Base-by-base conservation (phyloP, 805 yeast species). In the Metschnikowia orientalis region DNA sequence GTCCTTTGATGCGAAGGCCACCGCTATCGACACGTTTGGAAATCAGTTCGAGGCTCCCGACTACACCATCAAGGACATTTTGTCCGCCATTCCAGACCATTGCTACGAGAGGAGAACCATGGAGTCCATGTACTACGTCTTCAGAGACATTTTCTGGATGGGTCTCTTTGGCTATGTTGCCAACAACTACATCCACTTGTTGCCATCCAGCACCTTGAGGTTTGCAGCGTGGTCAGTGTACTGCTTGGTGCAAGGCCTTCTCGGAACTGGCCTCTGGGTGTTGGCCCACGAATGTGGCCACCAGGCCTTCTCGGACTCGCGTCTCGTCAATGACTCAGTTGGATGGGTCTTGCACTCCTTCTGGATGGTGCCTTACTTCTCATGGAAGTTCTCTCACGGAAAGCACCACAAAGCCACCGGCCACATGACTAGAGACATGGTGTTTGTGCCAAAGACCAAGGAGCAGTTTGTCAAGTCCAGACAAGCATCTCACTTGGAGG, bases 241-340 rank as follows among this genome's bases (percentile, higher is more conserved):
- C 52, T 57, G 76, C 12, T 51, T 69, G 34, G 52, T 62, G 27
- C 74, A 75, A 48, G 87, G 90, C 18, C 62, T 84, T 35, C 74
- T 81, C 40, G 79, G 79, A 38, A 79, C 88, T 18, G 95, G 95
- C 28, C 34, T 80, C 30, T 85, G 95, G 95, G 81, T 85, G 30
- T 54, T 85, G 63, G 92, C 94, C 33, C 95, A 85, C 60, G 95
- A 85, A 61, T 85, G 95, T 68, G 95, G 95, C 40, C 95, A 85
- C 58, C 81, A 77, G 48, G 95, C 95, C 14, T 86, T 86, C 59
- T 71, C 81, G 23, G 84, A 81, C 50, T 79, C 77, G 53, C 77
- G 77, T 23, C 59, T 69, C 63, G 77, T 83, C 44, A 84, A 86
- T 59, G 90, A 86, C 59, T 59, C 75, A 23, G 81, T 80, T 27